These are phyloP conservation scores for Chamaecyparis obtusa DNA, from an alignment of 75 land plant genomes.

Conservation along the genomic window DNA sequence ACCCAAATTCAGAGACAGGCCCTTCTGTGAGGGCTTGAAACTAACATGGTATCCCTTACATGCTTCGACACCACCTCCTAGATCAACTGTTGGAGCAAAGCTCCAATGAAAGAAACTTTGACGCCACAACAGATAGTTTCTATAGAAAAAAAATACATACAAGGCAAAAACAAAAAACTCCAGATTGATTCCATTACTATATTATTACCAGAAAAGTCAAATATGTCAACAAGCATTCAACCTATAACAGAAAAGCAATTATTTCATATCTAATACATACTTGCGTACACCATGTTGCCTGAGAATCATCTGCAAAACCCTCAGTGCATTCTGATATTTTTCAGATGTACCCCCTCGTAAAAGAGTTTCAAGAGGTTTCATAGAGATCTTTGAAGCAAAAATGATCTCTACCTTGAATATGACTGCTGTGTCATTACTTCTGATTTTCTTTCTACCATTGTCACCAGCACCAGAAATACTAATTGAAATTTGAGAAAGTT, in stretches of 20 bases:
- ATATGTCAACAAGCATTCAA: not conserved
- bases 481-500: not conserved
- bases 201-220: not conserved
- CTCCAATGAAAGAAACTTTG: constrained; percentile 60
- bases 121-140: constrained; percentile 63
- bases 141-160: constrained; percentile 9
- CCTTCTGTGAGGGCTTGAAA: constrained; percentile 48
- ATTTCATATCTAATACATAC: constrained; percentile 17
- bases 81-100: constrained; percentile 34
- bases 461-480: constrained; percentile 11
- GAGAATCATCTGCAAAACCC: constrained; percentile 68
- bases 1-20: constrained; percentile 75
- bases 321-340: constrained; percentile 58
- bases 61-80: constrained; percentile 68
- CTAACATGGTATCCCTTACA: constrained; percentile 72
- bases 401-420: constrained; percentile 50
- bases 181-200: not conserved
- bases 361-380: constrained; percentile 40
- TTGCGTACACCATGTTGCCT: constrained; percentile 53
- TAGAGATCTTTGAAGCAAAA: constrained; percentile 59
- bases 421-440: constrained; percentile 17
- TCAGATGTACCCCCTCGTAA: constrained; percentile 34
- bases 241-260: not conserved
- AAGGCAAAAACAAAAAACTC: not conserved
- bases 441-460: constrained; percentile 29